Conservation (phyloP, 331 rosid species). For the Acacia pycnantha region DNA sequence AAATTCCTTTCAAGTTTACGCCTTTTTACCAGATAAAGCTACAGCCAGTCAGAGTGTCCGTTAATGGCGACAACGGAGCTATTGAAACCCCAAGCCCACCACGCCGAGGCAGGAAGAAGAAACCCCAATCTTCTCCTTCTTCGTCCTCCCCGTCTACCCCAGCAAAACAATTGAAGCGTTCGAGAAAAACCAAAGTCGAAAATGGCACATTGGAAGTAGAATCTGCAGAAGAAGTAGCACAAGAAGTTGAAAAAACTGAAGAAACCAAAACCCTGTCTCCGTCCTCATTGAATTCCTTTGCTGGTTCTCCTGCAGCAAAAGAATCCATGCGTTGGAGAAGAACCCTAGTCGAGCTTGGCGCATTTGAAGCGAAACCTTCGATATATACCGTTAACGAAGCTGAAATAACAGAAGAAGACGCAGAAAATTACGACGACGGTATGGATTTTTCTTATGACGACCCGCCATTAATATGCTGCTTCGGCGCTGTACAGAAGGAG, state of each 20-base stretch:
- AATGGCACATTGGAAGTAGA: constrained; percentile 34
- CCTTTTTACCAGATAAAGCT: constrained; percentile 22
- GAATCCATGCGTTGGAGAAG: constrained; percentile 40
- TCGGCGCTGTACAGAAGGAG: constrained; percentile 82
- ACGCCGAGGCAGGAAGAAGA: constrained; percentile 70
- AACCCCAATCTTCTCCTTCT: constrained; percentile 24
- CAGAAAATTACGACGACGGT: constrained; percentile 67
- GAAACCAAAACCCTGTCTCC: constrained; percentile 16
- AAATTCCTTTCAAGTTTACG: constrained; percentile 1
- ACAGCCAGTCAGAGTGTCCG: constrained; percentile 46
- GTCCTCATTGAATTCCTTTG: background rate
- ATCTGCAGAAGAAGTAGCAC: background rate
- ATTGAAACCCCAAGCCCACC: constrained; percentile 45
- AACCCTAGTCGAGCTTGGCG: constrained; percentile 36
- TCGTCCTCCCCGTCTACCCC: constrained; percentile 20
- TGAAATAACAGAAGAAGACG: constrained; percentile 24
- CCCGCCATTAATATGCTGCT: constrained; percentile 84
- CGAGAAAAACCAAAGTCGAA: constrained; percentile 34
- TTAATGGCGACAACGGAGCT: constrained; percentile 38
- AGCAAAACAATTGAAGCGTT: constrained; percentile 42
- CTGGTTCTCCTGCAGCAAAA: constrained; percentile 28
- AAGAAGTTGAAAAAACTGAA: constrained; percentile 18
- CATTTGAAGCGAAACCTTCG: constrained; percentile 16
- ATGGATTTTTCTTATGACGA: constrained; percentile 60
- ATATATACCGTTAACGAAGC: background rate